Percentiles rank a stretch among this genome's conserved stretches.
phyloP scores from a whole-genome alignment of 2,329 filamentous ascomycete genomes.

The Colletotrichum musae region DNA sequence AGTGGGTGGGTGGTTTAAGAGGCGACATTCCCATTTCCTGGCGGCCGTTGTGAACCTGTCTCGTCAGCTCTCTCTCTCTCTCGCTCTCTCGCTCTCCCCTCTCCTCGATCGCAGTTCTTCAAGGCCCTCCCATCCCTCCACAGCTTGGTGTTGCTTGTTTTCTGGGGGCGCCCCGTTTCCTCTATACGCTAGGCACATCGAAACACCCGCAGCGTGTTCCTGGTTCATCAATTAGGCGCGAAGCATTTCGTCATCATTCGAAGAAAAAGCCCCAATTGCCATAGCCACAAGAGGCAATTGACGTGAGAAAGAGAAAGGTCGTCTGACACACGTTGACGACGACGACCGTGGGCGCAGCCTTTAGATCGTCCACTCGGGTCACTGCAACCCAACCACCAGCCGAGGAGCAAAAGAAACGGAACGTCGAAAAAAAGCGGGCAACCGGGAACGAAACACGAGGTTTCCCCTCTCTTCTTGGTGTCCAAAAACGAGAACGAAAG shows the following conservation, averaged over 20 bases:
- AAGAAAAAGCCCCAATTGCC: background rate
- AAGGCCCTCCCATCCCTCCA: background rate
- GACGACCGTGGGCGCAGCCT: conserved; percentile 8
- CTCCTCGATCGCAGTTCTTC: background rate
- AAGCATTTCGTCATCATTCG: conserved; percentile 1
- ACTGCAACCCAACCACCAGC: background rate
- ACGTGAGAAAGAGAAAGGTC: background rate
- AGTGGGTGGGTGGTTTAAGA: conserved; percentile 31
- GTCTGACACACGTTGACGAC: conserved; percentile 4
- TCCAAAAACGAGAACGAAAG: conserved; percentile 2
- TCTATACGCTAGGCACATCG: background rate
- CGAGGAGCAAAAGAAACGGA: background rate
- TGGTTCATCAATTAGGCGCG: background rate
- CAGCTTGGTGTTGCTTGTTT: conserved; percentile 36
- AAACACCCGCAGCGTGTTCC: conserved; percentile 7
- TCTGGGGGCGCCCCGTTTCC: background rate
- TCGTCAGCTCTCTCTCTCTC: background rate
- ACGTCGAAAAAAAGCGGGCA: conserved; percentile 5
- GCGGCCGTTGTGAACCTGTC: conserved; percentile 2
- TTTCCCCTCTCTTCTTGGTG: background rate
- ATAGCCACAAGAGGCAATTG: background rate
- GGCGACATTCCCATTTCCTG: conserved; percentile 24
- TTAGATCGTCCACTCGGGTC: background rate
- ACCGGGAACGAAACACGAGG: conserved; percentile 4
- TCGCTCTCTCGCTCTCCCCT: too few species aligned